Percentiles rank a stretch among this genome's conserved stretches.
These are phyloP conservation scores for Blastocystis hominis DNA, from an alignment of 352 stramenopile species.

Conservation along the genomic window DNA sequence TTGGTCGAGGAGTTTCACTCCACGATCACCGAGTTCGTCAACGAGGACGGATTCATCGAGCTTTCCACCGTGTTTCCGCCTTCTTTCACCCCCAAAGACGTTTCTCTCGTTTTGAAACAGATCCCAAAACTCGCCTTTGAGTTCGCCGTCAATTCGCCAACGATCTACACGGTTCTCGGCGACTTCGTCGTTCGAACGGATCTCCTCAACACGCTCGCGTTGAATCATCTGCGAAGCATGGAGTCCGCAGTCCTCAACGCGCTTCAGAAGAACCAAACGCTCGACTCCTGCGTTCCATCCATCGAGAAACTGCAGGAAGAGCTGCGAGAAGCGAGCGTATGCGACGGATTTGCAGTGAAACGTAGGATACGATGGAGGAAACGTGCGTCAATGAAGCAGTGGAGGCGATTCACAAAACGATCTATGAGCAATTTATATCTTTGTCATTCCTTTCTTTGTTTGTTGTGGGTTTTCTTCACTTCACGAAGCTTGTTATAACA, in stretches of 20 bases:
- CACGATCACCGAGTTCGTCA: background rate
- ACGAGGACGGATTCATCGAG: slow-evolving; percentile 31
- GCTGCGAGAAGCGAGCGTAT: background rate
- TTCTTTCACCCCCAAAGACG: background rate
- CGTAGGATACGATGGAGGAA: background rate
- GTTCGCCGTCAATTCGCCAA: background rate
- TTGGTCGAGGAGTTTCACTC: background rate
- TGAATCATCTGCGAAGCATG: background rate
- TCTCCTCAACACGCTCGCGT: background rate
- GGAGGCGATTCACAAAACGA: background rate
- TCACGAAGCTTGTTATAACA: background rate
- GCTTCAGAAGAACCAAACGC: background rate
- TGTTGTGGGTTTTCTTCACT: background rate
- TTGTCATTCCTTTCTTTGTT: background rate
- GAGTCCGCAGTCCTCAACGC: background rate
- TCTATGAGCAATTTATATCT: background rate
- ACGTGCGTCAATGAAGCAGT: background rate
- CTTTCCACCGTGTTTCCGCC: background rate
- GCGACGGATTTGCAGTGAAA: background rate
- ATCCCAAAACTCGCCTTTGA: background rate
- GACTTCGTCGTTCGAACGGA: background rate
- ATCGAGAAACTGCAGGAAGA: background rate
- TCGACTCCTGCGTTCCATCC: background rate
- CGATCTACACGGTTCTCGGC: background rate
- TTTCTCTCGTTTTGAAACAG: background rate